phyloP scores from a whole-genome alignment of 257 asterid species.

The Solanum tarapatanum region DNA sequence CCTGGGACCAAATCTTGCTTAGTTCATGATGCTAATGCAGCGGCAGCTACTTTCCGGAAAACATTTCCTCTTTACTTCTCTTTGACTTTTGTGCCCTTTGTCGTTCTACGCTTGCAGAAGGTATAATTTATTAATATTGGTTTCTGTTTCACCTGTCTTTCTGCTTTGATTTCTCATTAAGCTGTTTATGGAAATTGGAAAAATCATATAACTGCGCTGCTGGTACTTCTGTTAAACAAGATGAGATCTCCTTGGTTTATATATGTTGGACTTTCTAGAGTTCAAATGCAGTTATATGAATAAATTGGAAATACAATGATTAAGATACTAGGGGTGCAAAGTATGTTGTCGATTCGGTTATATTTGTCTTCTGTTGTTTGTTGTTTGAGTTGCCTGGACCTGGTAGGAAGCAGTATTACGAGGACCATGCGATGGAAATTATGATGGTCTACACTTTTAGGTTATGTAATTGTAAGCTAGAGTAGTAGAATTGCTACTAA shows the following conservation, averaged over 20 bases:
- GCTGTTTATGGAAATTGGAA: background rate
- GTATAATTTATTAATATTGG: slow-evolving; percentile 24
- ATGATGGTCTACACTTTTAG: background rate
- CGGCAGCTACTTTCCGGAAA: slow-evolving; percentile 78
- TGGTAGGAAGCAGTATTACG: background rate
- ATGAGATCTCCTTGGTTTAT: background rate
- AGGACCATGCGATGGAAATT: background rate
- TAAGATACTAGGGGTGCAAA: background rate
- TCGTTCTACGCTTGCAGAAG: slow-evolving; percentile 91
- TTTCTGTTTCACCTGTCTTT: background rate
- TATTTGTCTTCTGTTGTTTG: background rate
- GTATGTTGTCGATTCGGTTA: background rate
- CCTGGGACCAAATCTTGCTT: slow-evolving; percentile 74
- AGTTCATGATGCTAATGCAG: slow-evolving; percentile 72
- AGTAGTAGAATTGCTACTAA: background rate
- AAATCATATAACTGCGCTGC: background rate
- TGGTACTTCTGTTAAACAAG: background rate
- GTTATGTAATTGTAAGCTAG: background rate
- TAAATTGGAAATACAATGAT: background rate
- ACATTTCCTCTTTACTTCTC: slow-evolving; percentile 98
- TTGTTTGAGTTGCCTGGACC: background rate
- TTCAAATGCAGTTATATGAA: background rate
- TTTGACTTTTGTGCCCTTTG: slow-evolving; percentile 92
- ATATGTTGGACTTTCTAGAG: background rate
- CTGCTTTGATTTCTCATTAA: background rate